Conservation (phyloP, 2,329 filamentous ascomycete species). For the Colletotrichum limetticola region DNA sequence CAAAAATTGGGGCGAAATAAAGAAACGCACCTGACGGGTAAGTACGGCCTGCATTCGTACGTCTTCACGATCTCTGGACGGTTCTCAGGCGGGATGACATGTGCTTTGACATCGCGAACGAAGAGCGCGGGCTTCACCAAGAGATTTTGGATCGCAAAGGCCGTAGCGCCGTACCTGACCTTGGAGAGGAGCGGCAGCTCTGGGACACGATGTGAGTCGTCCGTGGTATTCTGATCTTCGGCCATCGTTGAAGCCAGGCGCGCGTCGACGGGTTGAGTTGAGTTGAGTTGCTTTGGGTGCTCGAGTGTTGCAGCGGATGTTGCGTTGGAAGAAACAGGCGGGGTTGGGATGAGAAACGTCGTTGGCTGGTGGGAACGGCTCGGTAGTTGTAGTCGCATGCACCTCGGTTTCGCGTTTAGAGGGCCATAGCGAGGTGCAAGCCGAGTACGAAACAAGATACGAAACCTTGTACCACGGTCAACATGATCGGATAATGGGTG, state of each 20-base stretch:
- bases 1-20: not conserved
- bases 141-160: slow-evolving; percentile 28
- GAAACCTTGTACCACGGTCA: slow-evolving; percentile 3
- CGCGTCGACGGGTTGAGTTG: not conserved
- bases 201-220: slow-evolving; percentile 5
- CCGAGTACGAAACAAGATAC: slow-evolving; percentile 32
- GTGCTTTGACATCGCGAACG: slow-evolving; percentile 15
- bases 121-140: slow-evolving; percentile 23
- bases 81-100: slow-evolving; percentile 22
- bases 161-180: slow-evolving; percentile 25
- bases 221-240: slow-evolving; percentile 23
- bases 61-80: slow-evolving; percentile 32
- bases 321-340: slow-evolving; percentile 2
- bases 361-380: slow-evolving; percentile 8
- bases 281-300: slow-evolving; percentile 14
- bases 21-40: slow-evolving; percentile 31
- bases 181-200: slow-evolving; percentile 16
- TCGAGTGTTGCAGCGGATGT: slow-evolving; percentile 19
- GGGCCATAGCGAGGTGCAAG: slow-evolving; percentile 9
- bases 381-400: slow-evolving; percentile 30
- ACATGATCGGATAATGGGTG: not conserved
- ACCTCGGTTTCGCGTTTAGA: slow-evolving; percentile 22
- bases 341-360: slow-evolving; percentile 18
- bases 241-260: slow-evolving; percentile 19
- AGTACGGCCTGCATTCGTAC: slow-evolving; percentile 29